Base-by-base conservation (phyloP, 2,329 filamentous ascomycete species). In the Fusarium lateritium region DNA sequence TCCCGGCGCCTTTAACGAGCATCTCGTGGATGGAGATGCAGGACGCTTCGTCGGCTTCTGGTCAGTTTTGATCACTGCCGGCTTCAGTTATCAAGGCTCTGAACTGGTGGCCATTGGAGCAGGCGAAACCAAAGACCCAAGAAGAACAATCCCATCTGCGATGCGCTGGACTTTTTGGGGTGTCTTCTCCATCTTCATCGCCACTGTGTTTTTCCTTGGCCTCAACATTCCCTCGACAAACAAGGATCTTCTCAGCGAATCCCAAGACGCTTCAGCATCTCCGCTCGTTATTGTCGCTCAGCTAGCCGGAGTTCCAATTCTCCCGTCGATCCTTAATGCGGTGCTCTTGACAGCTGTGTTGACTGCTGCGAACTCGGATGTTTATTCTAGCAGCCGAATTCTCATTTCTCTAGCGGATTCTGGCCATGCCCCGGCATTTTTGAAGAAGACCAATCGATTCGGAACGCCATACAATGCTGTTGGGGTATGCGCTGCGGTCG, bases 251-350 rank as follows among this genome's bases (percentile, higher is more conserved):
- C 52, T 86, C 26, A 86, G 86, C 53, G 86, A 86, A 80, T 4
- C 86, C 82, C 62, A 65, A 1, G 19, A 81, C 77, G 74, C 88
- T 7, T 84, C 83, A 5, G 85, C 88, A 3, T 89, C 86, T 15
- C 89, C 89, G 1, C 88, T 89, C 76, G 88, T 89, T 22, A 86
- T 89, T 61, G 90, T 90, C 26, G 92, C 93, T 79, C 84, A 89
- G 73, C 82, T 86, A 11, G 84, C 91, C 5, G 84, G 87, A 8
- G 92, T 94, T 70, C 79, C 81, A 2, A 84, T 84, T 2, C 84
- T 93, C 2, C 86, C 90, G 67, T 87, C 86, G 42, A 83, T 92
- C 66, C 89, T 92, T 79, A 92, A 93, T 73, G 89, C 85, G 34
- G 88, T 87, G 8, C 86, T 92, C 60, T 80, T 92, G 40, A 88